Percentiles rank a stretch among this genome's conserved stretches.
Conservation (phyloP, 805 yeast genomes). For the Saccharomycopsis vini region DNA sequence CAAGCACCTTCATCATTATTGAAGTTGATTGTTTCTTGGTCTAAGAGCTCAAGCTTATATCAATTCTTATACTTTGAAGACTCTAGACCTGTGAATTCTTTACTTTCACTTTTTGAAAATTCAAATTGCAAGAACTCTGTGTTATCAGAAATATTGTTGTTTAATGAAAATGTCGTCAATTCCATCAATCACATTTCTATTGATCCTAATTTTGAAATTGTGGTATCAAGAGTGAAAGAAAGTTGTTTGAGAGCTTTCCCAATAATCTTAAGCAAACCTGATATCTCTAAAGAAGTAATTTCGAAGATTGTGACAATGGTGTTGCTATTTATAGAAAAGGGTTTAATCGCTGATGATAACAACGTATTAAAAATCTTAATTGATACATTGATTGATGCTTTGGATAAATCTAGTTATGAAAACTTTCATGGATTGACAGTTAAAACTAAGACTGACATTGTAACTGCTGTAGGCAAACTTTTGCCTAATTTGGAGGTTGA, state of each 20-base stretch:
- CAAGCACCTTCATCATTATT: conserved; percentile 77
- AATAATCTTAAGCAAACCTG: conserved; percentile 18
- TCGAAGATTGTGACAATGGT: conserved; percentile 47
- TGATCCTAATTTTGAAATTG: not conserved
- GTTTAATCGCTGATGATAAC: conserved; percentile 45
- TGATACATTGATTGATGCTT: conserved; percentile 35
- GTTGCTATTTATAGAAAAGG: conserved; percentile 44
- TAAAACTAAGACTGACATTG: conserved; percentile 43
- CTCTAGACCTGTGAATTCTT: conserved; percentile 42
- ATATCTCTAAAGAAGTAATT: conserved; percentile 36
- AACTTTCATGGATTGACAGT: conserved; percentile 6
- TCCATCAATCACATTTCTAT: not conserved
- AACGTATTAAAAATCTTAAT: conserved; percentile 50
- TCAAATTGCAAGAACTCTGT: conserved; percentile 61
- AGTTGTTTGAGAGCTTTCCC: conserved; percentile 45
- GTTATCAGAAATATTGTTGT: conserved; percentile 43
- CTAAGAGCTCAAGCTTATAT: conserved; percentile 36
- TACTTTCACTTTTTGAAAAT: conserved; percentile 46
- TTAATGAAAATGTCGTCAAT: conserved; percentile 29
- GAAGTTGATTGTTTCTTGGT: conserved; percentile 55
- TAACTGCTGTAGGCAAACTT: conserved; percentile 32
- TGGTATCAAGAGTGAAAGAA: not conserved
- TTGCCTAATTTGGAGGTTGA: not conserved
- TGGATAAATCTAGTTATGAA: conserved; percentile 12
- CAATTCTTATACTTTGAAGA: conserved; percentile 50